phyloP scores from a whole-genome alignment of 2,329 filamentous ascomycete species.

The Dactylellina drechsleri region DNA sequence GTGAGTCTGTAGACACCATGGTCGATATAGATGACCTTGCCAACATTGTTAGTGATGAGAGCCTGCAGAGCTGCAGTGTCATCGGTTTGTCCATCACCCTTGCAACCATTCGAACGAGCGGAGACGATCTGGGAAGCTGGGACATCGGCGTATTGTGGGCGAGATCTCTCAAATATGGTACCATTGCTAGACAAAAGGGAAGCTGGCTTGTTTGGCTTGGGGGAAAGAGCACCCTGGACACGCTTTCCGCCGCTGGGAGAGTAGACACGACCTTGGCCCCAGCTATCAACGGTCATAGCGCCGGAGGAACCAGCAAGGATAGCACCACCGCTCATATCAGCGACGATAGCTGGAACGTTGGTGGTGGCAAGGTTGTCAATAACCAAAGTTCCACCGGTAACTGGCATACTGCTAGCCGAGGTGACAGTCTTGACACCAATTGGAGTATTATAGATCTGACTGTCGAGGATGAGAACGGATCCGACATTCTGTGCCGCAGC shows the following conservation, averaged over 20 bases:
- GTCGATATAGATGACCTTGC: conserved; percentile 78
- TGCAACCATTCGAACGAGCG: conserved; percentile 82
- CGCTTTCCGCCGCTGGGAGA: conserved; percentile 64
- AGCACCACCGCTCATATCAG: conserved; percentile 81
- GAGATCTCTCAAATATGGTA: conserved; percentile 81
- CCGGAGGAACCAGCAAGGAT: conserved; percentile 39
- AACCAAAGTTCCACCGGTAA: conserved; percentile 72
- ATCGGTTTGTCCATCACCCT: conserved; percentile 86
- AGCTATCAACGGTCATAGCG: conserved; percentile 44
- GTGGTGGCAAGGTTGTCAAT: conserved; percentile 70
- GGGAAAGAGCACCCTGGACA: conserved; percentile 70
- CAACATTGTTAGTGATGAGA: conserved; percentile 69
- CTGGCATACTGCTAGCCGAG: conserved; percentile 74
- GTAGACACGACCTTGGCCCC: conserved; percentile 69
- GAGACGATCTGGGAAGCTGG: conserved; percentile 78
- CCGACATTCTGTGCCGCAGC: conserved; percentile 77
- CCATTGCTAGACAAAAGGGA: conserved; percentile 72
- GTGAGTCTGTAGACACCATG: conserved; percentile 78
- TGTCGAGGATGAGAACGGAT: conserved; percentile 84
- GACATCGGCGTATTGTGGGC: conserved; percentile 84
- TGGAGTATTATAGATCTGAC: conserved; percentile 77
- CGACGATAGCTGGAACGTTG: conserved; percentile 78
- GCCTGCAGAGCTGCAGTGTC: conserved; percentile 86
- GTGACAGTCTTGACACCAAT: conserved; percentile 80
- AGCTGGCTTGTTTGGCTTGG: conserved; percentile 71